phyloP scores from a whole-genome alignment of 371 early-diverging fungal species.

The Chytridiales sp. region DNA sequence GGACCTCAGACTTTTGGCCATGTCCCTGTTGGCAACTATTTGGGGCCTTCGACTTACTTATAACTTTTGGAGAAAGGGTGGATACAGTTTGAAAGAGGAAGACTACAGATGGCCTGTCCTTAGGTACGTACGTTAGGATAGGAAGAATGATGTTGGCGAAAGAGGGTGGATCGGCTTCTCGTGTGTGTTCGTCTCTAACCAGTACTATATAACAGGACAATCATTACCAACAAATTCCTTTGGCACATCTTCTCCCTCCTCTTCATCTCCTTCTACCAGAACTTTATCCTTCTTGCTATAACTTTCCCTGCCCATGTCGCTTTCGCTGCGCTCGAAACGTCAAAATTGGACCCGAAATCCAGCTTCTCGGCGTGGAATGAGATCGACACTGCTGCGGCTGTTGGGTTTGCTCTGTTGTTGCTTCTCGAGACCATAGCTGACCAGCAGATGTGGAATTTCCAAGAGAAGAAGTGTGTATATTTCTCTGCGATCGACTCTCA shows the following conservation, averaged over 20 bases:
- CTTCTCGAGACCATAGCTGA: conserved; percentile 72
- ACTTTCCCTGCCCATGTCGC: conserved; percentile 62
- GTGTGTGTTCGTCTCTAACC: background rate
- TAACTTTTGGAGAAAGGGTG: conserved; percentile 60
- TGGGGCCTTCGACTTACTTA: conserved; percentile 82
- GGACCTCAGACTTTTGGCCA: conserved; percentile 53
- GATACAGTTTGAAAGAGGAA: conserved; percentile 37
- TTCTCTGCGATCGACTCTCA: conserved; percentile 20
- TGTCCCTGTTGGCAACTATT: conserved; percentile 53
- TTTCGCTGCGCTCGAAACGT: conserved; percentile 25
- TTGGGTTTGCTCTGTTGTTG: conserved; percentile 50
- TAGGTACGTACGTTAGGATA: no score
- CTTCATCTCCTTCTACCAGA: conserved; percentile 76
- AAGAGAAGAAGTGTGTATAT: conserved; percentile 60
- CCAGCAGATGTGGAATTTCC: conserved; percentile 81
- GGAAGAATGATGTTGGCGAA: no score
- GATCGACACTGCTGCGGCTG: conserved; percentile 51
- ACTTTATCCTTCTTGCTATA: conserved; percentile 63
- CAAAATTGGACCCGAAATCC: conserved; percentile 9
- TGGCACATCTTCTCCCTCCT: conserved; percentile 74
- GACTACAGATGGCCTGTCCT: conserved; percentile 78
- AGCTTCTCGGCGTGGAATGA: conserved; percentile 13
- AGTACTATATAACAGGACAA: conserved; percentile 7
- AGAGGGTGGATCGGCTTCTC: conserved; percentile 32
- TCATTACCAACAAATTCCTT: conserved; percentile 27